Conservation (phyloP, 441 rosid species). For the Melastoma candidum region DNA sequence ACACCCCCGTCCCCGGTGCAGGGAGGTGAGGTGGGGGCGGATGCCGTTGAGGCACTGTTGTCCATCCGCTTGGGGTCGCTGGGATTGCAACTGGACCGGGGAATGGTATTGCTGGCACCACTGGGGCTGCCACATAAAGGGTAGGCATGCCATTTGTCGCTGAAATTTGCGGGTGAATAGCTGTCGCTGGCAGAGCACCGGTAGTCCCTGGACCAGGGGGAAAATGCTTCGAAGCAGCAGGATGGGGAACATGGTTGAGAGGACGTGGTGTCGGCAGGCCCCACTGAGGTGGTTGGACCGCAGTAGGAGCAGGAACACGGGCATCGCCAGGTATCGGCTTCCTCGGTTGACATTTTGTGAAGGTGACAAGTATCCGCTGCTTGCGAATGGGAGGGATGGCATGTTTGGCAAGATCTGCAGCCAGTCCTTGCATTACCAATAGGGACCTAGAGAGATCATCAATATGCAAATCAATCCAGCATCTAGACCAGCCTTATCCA, state of each 20-base stretch:
- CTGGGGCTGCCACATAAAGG: conserved; percentile 35
- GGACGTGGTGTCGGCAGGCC: conserved; percentile 47
- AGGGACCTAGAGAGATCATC: conserved; percentile 41
- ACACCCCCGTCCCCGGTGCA: conserved; percentile 85
- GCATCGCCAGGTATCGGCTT: conserved; percentile 29
- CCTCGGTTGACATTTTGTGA: conserved; percentile 53
- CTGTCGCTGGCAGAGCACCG: conserved; percentile 48
- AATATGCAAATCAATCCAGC: neutral
- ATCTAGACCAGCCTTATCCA: no score
- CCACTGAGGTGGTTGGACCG: conserved; percentile 39
- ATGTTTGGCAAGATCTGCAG: conserved; percentile 67
- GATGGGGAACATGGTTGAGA: conserved; percentile 41
- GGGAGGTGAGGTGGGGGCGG: conserved; percentile 42
- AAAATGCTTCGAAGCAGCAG: conserved; percentile 4
- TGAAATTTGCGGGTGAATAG: conserved; percentile 45
- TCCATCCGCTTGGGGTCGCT: conserved; percentile 56
- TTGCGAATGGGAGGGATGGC: conserved; percentile 57
- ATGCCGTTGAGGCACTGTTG: conserved; percentile 44
- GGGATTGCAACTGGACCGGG: conserved; percentile 55
- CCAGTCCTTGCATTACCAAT: conserved; percentile 63
- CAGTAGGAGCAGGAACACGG: conserved; percentile 23
- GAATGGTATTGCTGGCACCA: conserved; percentile 44
- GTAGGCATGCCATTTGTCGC: conserved; percentile 47
- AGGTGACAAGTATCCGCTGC: conserved; percentile 69
- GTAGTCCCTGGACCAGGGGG: no score